These are phyloP conservation scores for Corynascus novoguineensis DNA, from an alignment of 495 filamentous ascomycete genomes.

Conservation along the genomic window DNA sequence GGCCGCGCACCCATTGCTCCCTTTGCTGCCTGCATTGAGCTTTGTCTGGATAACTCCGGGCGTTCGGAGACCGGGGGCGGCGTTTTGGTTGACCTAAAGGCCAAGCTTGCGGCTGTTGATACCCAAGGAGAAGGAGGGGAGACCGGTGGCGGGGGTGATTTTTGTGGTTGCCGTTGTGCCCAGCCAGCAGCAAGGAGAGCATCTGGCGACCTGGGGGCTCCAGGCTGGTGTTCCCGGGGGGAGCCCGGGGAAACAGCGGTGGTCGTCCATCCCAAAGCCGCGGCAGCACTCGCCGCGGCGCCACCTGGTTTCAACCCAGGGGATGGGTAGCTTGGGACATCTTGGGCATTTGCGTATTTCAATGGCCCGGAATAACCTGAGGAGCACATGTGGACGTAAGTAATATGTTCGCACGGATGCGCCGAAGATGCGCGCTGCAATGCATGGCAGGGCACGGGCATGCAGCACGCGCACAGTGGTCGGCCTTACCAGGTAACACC, in stretches of 20 bases:
- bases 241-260: background rate
- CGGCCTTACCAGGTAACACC: slow-evolving; percentile 1
- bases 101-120: slow-evolving; percentile 55
- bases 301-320: slow-evolving; percentile 56
- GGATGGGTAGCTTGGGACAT: slow-evolving; percentile 62
- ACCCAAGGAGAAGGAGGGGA: slow-evolving; percentile 42
- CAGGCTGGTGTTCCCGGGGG: slow-evolving; percentile 46
- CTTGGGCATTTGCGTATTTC: slow-evolving; percentile 61
- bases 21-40: slow-evolving; percentile 65
- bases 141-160: slow-evolving; percentile 34
- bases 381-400: too few species aligned
- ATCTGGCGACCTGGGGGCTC: slow-evolving; percentile 62
- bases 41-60: slow-evolving; percentile 34
- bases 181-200: slow-evolving; percentile 64
- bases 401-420: background rate
- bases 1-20: slow-evolving; percentile 61
- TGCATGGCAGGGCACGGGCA: background rate
- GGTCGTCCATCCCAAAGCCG: slow-evolving; percentile 65
- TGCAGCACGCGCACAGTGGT: background rate
- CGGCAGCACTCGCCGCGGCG: slow-evolving; percentile 67
- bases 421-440: background rate
- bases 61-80: slow-evolving; percentile 11
- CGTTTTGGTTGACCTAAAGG: slow-evolving; percentile 36
- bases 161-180: slow-evolving; percentile 48
- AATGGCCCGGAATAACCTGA: slow-evolving; percentile 48